A percentile compares a stretch with the other conserved stretches of the same genome.
These are phyloP conservation scores for Podospora pseudoanserina DNA, from an alignment of 495 filamentous ascomycete species.

Conservation along the genomic window DNA sequence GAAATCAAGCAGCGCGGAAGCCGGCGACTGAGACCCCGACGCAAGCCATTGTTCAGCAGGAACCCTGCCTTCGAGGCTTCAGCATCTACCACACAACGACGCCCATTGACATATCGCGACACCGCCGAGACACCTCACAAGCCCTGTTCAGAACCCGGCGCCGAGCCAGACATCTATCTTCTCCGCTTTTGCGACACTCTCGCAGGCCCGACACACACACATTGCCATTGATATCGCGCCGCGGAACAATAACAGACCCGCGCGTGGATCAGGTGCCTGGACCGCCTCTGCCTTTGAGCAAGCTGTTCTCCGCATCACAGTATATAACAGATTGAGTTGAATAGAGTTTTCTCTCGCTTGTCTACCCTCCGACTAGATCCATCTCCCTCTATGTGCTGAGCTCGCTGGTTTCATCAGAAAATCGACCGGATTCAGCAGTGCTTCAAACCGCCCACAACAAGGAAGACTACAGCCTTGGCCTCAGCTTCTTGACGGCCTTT, in stretches of 20 bases:
- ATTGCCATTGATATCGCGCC: not conserved
- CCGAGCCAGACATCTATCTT: not conserved
- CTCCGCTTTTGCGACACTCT: not conserved
- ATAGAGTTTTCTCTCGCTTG: not conserved
- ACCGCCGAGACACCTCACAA: not conserved
- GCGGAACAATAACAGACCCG: not conserved
- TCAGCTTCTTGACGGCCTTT: not conserved
- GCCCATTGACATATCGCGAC: constrained; percentile 5
- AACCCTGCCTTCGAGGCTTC: constrained; percentile 14
- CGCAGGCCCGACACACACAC: not conserved
- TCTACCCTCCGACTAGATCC: not conserved
- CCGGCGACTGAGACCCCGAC: constrained; percentile 10
- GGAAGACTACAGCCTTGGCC: not conserved
- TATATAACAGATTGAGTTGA: not conserved
- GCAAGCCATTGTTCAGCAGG: constrained; percentile 10
- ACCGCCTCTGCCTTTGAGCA: not conserved
- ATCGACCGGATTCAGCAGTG: not conserved
- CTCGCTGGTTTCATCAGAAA: not conserved
- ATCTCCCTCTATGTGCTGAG: not conserved
- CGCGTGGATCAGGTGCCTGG: not conserved
- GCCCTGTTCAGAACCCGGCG: not conserved
- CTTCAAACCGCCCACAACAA: not conserved
- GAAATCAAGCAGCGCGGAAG: constrained; percentile 15
- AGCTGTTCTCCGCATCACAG: not conserved
- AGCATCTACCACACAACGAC: constrained; percentile 9